Percentiles rank a stretch among this genome's conserved stretches.
Conservation (phyloP, 2,329 filamentous ascomycete genomes). For the Hypomyces rosellus region DNA sequence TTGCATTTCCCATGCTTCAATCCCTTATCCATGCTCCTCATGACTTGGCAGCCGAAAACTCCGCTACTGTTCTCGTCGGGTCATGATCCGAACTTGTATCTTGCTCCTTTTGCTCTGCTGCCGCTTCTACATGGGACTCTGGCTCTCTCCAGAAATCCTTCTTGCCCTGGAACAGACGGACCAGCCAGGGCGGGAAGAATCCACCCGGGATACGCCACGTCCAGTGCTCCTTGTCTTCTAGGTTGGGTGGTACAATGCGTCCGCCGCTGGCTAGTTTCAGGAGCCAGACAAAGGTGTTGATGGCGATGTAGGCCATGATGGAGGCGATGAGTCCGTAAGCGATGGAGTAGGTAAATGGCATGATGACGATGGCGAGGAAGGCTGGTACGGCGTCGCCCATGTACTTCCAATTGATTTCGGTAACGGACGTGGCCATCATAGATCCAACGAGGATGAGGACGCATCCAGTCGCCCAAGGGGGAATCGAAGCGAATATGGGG, state of each 20-base stretch:
- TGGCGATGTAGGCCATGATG: slow-evolving; percentile 66
- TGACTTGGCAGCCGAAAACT: no score
- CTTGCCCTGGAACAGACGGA: slow-evolving; percentile 58
- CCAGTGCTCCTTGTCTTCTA: slow-evolving; percentile 73
- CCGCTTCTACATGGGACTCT: slow-evolving; percentile 12
- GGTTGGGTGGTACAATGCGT: slow-evolving; percentile 66
- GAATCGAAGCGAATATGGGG: slow-evolving; percentile 83
- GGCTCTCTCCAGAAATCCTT: slow-evolving; percentile 62
- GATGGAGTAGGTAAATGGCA: slow-evolving; percentile 89
- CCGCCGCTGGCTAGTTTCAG: slow-evolving; percentile 61
- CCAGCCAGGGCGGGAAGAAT: slow-evolving; percentile 67
- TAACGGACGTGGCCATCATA: slow-evolving; percentile 73
- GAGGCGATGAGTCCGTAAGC: slow-evolving; percentile 80
- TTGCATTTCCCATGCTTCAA: no score
- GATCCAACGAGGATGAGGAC: slow-evolving; percentile 84
- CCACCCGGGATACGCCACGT: slow-evolving; percentile 71
- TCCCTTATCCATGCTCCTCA: no score
- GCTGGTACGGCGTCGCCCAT: slow-evolving; percentile 77
- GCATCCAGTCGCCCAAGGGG: slow-evolving; percentile 82
- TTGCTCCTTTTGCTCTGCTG: slow-evolving; percentile 7
- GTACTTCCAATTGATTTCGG: slow-evolving; percentile 86
- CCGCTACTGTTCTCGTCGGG: neutral
- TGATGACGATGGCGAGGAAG: slow-evolving; percentile 75
- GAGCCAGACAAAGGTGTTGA: slow-evolving; percentile 67
- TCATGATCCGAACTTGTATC: slow-evolving; percentile 17